Evolutionary conservation across 208 protist genomes (phyloP).

Genomic region (Leptomonas pyrrhocoris): DNA sequence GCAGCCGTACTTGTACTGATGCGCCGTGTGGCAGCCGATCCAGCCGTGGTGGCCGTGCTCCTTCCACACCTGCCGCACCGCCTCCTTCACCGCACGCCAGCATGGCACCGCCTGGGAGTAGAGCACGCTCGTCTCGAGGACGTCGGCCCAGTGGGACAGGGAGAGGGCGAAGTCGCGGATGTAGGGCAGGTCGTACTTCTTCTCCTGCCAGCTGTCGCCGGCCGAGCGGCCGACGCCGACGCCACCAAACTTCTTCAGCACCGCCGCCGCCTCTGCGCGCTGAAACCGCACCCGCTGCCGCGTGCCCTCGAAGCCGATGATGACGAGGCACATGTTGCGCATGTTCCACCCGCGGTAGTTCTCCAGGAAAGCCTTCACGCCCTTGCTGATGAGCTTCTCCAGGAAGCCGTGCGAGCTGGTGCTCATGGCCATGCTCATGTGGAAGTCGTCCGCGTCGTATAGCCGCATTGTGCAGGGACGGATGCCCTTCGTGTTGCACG

Average conservation of each 20-base stretch:
- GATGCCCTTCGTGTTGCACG: slow-evolving; percentile 83
- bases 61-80: slow-evolving; percentile 79
- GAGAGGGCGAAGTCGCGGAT: slow-evolving; percentile 89
- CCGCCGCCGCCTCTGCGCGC: slow-evolving; percentile 51
- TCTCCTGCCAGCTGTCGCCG: slow-evolving; percentile 90
- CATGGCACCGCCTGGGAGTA: slow-evolving; percentile 86
- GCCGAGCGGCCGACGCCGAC: slow-evolving; percentile 66
- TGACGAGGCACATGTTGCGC: slow-evolving; percentile 71
- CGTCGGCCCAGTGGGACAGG: slow-evolving; percentile 88
- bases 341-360: slow-evolving; percentile 77
- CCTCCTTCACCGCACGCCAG: slow-evolving; percentile 92
- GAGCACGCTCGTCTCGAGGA: slow-evolving; percentile 92
- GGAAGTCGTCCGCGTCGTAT: slow-evolving; percentile 93
- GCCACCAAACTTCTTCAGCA: slow-evolving; percentile 70
- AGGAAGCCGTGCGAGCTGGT: slow-evolving; percentile 56
- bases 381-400: slow-evolving; percentile 57
- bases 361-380: slow-evolving; percentile 68
- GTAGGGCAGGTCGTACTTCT: slow-evolving; percentile 94
- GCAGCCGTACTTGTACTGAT: slow-evolving; percentile 92
- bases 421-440: slow-evolving; percentile 88
- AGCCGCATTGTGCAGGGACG: slow-evolving; percentile 88
- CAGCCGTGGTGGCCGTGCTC: slow-evolving; percentile 81
- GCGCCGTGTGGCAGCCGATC: slow-evolving; percentile 92
- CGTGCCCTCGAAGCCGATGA: slow-evolving; percentile 89
- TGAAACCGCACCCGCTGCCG: slow-evolving; percentile 68